These are phyloP conservation scores for Nyssa sinensis DNA, from an alignment of 148 eudicot species.

Conservation along the genomic window DNA sequence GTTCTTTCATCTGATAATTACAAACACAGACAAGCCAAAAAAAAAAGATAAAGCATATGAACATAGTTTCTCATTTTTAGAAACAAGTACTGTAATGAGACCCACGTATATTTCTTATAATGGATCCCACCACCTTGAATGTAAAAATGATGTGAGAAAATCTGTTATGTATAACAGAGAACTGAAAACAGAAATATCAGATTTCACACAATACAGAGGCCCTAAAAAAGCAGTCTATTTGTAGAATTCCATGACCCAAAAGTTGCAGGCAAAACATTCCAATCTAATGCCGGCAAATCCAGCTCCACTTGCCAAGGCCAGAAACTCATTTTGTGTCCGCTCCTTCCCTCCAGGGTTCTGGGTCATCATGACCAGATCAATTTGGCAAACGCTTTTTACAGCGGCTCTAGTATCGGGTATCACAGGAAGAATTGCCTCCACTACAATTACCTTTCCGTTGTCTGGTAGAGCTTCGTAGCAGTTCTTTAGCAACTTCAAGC, in stretches of 20 bases:
- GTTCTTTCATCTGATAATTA: no score
- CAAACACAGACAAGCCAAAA: no score
- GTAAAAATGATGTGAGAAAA: no score
- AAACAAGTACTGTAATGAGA: no score
- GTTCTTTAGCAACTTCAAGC: constrained; percentile 37
- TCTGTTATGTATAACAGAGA: no score
- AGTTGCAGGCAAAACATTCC: constrained; percentile 17
- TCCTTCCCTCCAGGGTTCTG: constrained; percentile 41
- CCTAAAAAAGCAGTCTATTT: neutral
- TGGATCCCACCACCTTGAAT: no score
- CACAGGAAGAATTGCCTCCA: constrained; percentile 30
- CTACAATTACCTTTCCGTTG: constrained; percentile 37
- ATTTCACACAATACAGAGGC: no score
- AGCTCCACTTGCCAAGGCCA: constrained; percentile 24
- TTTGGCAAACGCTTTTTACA: constrained; percentile 13
- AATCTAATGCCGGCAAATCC: constrained; percentile 26
- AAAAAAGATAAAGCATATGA: no score
- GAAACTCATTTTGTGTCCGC: constrained; percentile 26
- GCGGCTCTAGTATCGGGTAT: constrained; percentile 16
- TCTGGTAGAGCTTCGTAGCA: constrained; percentile 37
- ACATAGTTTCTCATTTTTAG: no score
- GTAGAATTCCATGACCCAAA: constrained; percentile 40
- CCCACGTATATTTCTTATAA: no score
- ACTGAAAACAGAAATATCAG: no score
- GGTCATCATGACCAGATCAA: constrained; percentile 38